Conservation (phyloP, 1,284 basidiomycete species). For the Sporisorium scitamineum region DNA sequence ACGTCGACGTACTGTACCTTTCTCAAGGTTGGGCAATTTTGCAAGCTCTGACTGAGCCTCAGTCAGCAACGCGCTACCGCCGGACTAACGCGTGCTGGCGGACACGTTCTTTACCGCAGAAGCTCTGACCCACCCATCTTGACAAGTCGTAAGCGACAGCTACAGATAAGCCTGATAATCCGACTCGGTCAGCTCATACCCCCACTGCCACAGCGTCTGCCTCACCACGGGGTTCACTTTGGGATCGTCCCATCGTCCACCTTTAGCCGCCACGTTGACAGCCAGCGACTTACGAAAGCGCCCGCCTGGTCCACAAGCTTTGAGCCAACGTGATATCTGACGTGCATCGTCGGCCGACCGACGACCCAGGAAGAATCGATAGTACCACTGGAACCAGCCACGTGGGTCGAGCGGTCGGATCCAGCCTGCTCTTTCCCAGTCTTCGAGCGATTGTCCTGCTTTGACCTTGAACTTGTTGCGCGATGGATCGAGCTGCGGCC, state of each 20-base stretch:
- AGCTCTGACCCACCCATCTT: too few species aligned
- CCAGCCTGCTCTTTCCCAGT: constrained; percentile 73
- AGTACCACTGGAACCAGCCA: constrained; percentile 72
- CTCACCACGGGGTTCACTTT: constrained; percentile 50
- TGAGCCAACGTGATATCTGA: constrained; percentile 71
- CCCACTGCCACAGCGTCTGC: constrained; percentile 68
- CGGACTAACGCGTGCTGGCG: too few species aligned
- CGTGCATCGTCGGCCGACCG: constrained; percentile 71
- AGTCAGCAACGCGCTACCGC: too few species aligned
- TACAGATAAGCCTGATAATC: constrained; percentile 59
- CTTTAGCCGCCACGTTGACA: constrained; percentile 68
- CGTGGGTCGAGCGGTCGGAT: constrained; percentile 71
- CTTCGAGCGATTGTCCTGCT: constrained; percentile 71
- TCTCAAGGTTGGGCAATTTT: too few species aligned
- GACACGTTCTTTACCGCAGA: too few species aligned
- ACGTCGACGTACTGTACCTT: too few species aligned
- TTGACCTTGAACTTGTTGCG: constrained; percentile 71
- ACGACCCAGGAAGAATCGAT: constrained; percentile 71
- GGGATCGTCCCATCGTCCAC: constrained; percentile 66
- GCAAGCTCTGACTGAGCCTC: too few species aligned
- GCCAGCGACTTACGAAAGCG: constrained; percentile 71
- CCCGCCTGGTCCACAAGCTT: constrained; percentile 71
- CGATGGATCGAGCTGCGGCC: constrained; percentile 61
- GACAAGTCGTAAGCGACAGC: neutral
- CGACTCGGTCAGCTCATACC: constrained; percentile 62